Evolutionary conservation across 768 basidiomycete genomes (phyloP).

Genomic region (Serendipita indica): DNA sequence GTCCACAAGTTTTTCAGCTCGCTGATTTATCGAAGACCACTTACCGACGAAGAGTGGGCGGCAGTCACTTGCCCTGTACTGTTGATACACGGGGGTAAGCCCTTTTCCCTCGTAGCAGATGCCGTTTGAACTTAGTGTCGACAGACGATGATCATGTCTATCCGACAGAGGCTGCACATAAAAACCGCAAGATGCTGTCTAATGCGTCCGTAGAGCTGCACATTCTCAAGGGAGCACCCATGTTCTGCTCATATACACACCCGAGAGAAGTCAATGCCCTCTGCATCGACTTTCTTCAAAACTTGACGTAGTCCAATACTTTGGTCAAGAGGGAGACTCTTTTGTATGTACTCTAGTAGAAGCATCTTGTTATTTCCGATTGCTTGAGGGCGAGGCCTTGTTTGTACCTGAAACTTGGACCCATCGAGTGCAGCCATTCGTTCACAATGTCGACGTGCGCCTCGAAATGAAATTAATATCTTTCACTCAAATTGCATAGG

Average conservation of each 20-base stretch:
- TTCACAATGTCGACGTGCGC: neutral
- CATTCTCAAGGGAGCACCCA: constrained; percentile 5
- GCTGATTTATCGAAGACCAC: neutral
- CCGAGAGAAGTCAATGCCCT: constrained; percentile 1
- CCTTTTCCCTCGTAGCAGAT: neutral
- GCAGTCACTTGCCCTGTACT: constrained; percentile 9
- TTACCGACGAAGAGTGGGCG: neutral
- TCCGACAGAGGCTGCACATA: neutral
- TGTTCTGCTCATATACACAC: constrained; percentile 10
- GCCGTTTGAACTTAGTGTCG: neutral
- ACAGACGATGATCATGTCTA: constrained; percentile 7
- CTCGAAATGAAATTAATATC: neutral
- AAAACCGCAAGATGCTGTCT: neutral
- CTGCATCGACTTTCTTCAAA: constrained; percentile 8
- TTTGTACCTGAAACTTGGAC: neutral
- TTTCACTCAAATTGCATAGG: constrained; percentile 23
- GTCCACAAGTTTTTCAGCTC: neutral
- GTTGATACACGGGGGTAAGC: constrained; percentile 13
- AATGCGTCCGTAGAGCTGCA: constrained; percentile 3
- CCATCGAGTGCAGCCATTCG: neutral
- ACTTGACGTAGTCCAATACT: neutral
- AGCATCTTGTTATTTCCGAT: neutral
- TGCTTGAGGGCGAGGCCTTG: no score
- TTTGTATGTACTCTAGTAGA: neutral
- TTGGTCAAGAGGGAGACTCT: neutral